Conservation (phyloP, 2,329 filamentous ascomycete genomes). For the Amauroascus niger region DNA sequence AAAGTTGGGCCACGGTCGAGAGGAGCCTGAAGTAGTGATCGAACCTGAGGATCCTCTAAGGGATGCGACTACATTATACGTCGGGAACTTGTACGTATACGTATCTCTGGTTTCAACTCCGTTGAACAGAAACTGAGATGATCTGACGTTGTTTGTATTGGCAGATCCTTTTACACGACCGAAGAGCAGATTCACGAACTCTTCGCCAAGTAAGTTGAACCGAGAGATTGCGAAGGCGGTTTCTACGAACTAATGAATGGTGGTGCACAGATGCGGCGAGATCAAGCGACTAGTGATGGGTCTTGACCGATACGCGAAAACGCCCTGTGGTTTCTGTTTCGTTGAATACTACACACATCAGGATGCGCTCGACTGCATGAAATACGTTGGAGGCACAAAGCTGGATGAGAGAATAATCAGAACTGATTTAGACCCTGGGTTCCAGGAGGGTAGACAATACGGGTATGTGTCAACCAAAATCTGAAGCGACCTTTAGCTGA, state of each 20-base stretch:
- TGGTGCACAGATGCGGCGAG: constrained; percentile 59
- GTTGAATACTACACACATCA: constrained; percentile 98
- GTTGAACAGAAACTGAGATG: not conserved
- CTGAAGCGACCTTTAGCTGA: not conserved
- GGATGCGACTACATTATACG: constrained; percentile 88
- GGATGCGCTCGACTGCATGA: constrained; percentile 95
- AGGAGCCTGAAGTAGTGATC: constrained; percentile 49
- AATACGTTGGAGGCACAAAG: constrained; percentile 96
- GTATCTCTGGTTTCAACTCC: not conserved
- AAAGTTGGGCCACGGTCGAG: constrained; percentile 51
- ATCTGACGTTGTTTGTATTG: not conserved
- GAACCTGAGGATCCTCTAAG: constrained; percentile 69
- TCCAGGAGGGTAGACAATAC: constrained; percentile 92
- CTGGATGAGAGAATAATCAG: constrained; percentile 94
- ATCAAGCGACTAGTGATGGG: constrained; percentile 98
- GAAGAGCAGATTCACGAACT: constrained; percentile 98
- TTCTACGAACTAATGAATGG: not conserved
- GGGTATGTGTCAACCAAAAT: constrained; percentile 43
- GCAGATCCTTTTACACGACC: constrained; percentile 89
- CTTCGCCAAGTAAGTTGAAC: constrained; percentile 61
- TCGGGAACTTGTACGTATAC: constrained; percentile 75
- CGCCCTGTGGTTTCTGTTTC: constrained; percentile 97
- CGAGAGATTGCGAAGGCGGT: not conserved
- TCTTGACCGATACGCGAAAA: constrained; percentile 92
- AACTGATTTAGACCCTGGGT: constrained; percentile 90